phyloP scores from a whole-genome alignment of 2,329 filamentous ascomycete genomes.

The Talaromyces sp. region DNA sequence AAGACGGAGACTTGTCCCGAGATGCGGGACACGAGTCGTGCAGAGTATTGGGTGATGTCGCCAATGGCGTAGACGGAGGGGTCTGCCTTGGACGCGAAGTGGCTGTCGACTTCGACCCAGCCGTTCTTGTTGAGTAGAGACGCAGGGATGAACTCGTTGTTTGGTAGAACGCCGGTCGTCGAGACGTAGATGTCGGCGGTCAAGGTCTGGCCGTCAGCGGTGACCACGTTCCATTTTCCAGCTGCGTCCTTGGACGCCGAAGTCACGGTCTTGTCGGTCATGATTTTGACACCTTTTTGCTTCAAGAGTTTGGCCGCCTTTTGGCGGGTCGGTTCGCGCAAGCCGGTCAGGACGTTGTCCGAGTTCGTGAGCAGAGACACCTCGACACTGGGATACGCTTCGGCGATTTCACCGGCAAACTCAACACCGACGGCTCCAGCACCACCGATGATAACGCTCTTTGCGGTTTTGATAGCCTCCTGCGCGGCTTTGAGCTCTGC shows the following conservation, averaged over 20 bases:
- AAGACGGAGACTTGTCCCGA: conserved; percentile 13
- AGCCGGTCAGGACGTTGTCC: conserved; percentile 14
- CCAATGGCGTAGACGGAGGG: conserved; percentile 21
- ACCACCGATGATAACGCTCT: conserved; percentile 47
- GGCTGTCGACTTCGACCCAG: conserved; percentile 23
- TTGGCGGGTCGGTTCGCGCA: background rate
- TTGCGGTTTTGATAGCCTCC: conserved; percentile 34
- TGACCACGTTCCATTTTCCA: conserved; percentile 18
- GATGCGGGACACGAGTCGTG: conserved; percentile 15
- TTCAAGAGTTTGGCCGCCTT: conserved; percentile 17
- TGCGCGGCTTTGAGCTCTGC: conserved; percentile 26
- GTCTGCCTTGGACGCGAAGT: conserved; percentile 17
- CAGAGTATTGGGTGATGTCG: conserved; percentile 19
- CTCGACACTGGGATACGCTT: conserved; percentile 30
- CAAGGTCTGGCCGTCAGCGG: conserved; percentile 24
- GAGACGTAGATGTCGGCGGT: conserved; percentile 22
- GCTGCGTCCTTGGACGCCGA: conserved; percentile 13
- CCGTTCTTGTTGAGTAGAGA: conserved; percentile 19
- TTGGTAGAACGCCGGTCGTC: conserved; percentile 22
- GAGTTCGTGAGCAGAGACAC: conserved; percentile 31
- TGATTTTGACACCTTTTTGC: conserved; percentile 17
- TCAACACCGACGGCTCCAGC: conserved; percentile 51
- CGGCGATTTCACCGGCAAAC: conserved; percentile 48
- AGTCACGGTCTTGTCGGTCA: conserved; percentile 16
- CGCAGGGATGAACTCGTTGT: conserved; percentile 23